Conservation (phyloP, 2,329 filamentous ascomycete genomes). For the Emmonsiellopsis sp. region DNA sequence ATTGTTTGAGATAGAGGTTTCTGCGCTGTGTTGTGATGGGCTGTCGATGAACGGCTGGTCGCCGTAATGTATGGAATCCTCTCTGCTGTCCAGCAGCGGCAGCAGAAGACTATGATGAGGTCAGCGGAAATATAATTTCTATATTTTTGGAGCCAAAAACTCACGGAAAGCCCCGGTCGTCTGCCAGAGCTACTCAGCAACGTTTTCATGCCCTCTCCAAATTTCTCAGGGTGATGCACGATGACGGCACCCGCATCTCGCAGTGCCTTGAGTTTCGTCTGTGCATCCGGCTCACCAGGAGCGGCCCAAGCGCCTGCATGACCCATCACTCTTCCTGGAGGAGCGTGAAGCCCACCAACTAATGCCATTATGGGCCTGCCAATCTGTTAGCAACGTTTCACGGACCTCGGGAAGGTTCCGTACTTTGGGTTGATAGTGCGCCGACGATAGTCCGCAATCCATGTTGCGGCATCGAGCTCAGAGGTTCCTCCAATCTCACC, state of each 20-base stretch:
- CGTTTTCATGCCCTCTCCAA: conserved; percentile 59
- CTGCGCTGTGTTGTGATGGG: conserved; percentile 34
- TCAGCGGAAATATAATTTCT: conserved; percentile 3
- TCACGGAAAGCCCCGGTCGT: conserved; percentile 17
- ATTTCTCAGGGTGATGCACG: conserved; percentile 67
- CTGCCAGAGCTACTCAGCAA: conserved; percentile 41
- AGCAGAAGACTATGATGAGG: conserved; percentile 14
- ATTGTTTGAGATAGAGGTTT: conserved; percentile 47
- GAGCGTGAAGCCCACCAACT: conserved; percentile 58
- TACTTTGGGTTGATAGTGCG: conserved; percentile 55
- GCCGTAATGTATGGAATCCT: conserved; percentile 41
- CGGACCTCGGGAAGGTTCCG: conserved; percentile 17
- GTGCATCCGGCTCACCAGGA: conserved; percentile 55
- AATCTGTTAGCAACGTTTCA: conserved; percentile 12
- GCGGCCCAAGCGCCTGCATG: conserved; percentile 67
- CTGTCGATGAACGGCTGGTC: conserved; percentile 1
- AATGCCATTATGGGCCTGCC: conserved; percentile 62
- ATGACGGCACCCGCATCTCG: conserved; percentile 58
- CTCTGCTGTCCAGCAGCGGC: conserved; percentile 35
- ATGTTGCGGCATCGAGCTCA: conserved; percentile 64
- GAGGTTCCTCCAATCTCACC: conserved; percentile 64
- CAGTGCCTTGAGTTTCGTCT: conserved; percentile 59
- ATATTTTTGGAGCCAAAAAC: neutral
- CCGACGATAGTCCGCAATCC: conserved; percentile 58
- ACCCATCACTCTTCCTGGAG: conserved; percentile 61